These are phyloP conservation scores for Candida glaebosa DNA, from an alignment of 805 yeast genomes.

Conservation along the genomic window DNA sequence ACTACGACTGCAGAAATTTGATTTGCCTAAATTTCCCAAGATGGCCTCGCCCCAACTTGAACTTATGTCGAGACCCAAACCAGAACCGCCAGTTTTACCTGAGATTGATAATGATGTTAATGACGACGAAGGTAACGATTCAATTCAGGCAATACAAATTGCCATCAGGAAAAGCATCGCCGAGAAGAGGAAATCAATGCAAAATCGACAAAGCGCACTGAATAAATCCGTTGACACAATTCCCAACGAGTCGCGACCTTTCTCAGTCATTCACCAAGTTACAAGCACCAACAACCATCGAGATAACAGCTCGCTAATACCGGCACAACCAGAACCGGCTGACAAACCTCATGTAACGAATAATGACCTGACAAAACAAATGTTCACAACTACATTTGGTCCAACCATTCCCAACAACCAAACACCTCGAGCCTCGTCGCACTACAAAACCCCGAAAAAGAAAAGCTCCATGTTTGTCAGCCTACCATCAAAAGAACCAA, in stretches of 20 bases:
- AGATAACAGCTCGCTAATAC: neutral
- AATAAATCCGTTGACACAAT: too few relatives aligned
- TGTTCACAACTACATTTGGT: too few relatives aligned
- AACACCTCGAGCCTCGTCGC: too few relatives aligned
- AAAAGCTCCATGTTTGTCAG: conserved; percentile 33
- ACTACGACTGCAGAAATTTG: neutral
- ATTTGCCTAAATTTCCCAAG: neutral
- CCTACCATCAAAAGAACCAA: conserved; percentile 38
- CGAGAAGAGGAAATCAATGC: conserved; percentile 17
- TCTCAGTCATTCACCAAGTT: too few relatives aligned
- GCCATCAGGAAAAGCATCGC: conserved; percentile 46
- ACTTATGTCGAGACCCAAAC: neutral
- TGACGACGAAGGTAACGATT: conserved; percentile 25
- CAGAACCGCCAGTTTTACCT: neutral
- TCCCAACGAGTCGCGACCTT: too few relatives aligned
- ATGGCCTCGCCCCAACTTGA: too few relatives aligned
- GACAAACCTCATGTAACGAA: too few relatives aligned
- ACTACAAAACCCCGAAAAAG: conserved; percentile 23
- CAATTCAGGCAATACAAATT: conserved; percentile 46
- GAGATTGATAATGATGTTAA: neutral
- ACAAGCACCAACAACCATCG: neutral
- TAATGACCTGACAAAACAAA: too few relatives aligned
- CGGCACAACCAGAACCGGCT: neutral
- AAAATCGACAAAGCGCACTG: neutral
- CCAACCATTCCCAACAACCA: too few relatives aligned